Percentiles rank a stretch among this genome's conserved stretches.
Conservation (phyloP, 2,329 filamentous ascomycete species). For the Allantophomopsis lycopodina region DNA sequence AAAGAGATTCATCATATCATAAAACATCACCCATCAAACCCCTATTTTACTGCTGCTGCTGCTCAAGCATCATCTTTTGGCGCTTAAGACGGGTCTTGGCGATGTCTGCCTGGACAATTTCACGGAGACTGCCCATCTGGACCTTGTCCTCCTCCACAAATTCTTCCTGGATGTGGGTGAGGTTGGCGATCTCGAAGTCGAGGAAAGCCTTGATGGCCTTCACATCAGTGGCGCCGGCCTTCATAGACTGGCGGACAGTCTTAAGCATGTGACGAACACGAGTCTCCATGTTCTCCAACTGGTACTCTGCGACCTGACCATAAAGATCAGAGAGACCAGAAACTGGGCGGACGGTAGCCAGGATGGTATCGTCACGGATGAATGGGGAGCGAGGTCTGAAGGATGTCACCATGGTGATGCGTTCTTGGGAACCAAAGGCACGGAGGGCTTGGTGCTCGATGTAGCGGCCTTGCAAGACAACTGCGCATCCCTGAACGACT, state of each 20-base stretch:
- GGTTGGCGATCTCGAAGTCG: conserved; percentile 19
- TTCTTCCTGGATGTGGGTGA: conserved; percentile 16
- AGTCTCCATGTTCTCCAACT: conserved; percentile 22
- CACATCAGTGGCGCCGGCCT: conserved; percentile 19
- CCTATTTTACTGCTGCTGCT: conserved; percentile 1
- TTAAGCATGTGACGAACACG: conserved; percentile 20
- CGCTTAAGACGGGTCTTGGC: not conserved
- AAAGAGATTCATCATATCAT: no score
- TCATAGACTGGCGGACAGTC: conserved; percentile 18
- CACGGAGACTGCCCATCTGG: conserved; percentile 12
- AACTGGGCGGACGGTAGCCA: conserved; percentile 21
- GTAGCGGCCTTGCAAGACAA: conserved; percentile 30
- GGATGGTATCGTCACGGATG: conserved; percentile 24
- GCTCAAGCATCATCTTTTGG: conserved; percentile 4
- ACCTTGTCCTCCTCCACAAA: conserved; percentile 18
- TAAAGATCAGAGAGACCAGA: conserved; percentile 23
- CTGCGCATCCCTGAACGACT: conserved; percentile 20
- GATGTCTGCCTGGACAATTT: conserved; percentile 11
- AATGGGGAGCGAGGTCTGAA: conserved; percentile 26
- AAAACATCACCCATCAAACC: not conserved
- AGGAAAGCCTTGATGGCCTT: conserved; percentile 20
- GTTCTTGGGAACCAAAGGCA: conserved; percentile 25
- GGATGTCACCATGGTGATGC: conserved; percentile 31
- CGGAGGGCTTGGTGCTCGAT: conserved; percentile 28
- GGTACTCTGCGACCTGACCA: conserved; percentile 22